phyloP scores from a whole-genome alignment of 768 basidiomycete genomes.

The Lactarius sp. region DNA sequence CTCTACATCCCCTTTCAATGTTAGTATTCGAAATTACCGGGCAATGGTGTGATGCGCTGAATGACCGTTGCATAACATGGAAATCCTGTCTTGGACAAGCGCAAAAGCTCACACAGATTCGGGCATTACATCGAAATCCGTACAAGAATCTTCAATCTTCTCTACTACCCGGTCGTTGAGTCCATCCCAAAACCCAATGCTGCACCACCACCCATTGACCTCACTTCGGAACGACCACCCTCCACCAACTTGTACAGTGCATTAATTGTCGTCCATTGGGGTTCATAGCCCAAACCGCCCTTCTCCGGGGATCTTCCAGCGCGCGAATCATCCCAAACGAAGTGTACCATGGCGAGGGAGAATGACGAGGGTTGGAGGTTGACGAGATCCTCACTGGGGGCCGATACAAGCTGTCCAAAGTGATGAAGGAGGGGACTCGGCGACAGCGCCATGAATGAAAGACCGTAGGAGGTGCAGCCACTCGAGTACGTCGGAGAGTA shows the following conservation, averaged over 20 bases:
- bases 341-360: constrained; percentile 34
- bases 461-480: constrained; percentile 38
- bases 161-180: constrained; percentile 29
- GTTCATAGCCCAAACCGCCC: constrained; percentile 38
- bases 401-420: constrained; percentile 33
- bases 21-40: not conserved
- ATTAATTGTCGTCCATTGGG: constrained; percentile 32
- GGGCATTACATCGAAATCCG: constrained; percentile 10
- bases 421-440: constrained; percentile 30
- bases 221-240: constrained; percentile 28
- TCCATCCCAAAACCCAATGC: constrained; percentile 27
- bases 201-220: constrained; percentile 28
- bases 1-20: too few relatives aligned
- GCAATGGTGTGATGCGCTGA: too few relatives aligned
- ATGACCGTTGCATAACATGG: too few relatives aligned
- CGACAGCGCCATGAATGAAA: constrained; percentile 21
- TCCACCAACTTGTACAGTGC: constrained; percentile 36
- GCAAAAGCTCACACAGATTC: not conserved
- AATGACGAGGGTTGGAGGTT: constrained; percentile 39
- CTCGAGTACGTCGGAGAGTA: constrained; percentile 58
- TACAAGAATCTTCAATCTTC: constrained; percentile 27
- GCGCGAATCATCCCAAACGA: constrained; percentile 39
- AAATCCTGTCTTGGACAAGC: not conserved
- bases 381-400: constrained; percentile 32
- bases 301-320: constrained; percentile 33